Percentiles rank a stretch among this genome's conserved stretches.
Conservation (phyloP, 257 asterid species). For the Linderniella brevidens region DNA sequence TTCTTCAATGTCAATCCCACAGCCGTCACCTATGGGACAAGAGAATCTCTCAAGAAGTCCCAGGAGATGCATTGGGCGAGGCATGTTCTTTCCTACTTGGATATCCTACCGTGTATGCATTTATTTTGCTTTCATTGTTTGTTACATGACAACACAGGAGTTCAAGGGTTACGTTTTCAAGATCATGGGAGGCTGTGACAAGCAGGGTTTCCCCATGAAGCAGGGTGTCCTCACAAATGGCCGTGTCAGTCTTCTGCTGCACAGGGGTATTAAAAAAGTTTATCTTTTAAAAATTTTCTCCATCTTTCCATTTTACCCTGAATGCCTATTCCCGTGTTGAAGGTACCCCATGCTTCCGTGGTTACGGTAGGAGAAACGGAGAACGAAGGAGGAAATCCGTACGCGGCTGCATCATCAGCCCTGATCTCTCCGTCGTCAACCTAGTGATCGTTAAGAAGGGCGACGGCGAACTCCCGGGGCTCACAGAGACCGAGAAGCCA, state of each 20-base stretch:
- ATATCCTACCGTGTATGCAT: neutral
- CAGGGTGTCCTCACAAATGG: conserved; percentile 52
- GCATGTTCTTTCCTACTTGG: conserved; percentile 9
- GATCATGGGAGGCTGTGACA: conserved; percentile 53
- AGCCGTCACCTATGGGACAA: conserved; percentile 32
- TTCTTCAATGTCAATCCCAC: conserved; percentile 7
- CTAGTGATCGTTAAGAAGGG: conserved; percentile 76
- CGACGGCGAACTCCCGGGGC: conserved; percentile 56
- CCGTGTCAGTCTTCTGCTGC: conserved; percentile 27
- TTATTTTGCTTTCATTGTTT: neutral
- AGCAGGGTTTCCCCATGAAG: conserved; percentile 51
- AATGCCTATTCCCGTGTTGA: no score
- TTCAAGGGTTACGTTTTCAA: conserved; percentile 43
- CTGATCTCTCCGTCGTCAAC: conserved; percentile 52
- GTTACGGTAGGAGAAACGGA: conserved; percentile 55
- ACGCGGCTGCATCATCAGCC: conserved; percentile 74
- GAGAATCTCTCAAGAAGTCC: conserved; percentile 44
- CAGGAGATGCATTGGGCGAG: conserved; percentile 39
- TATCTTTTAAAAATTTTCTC: conserved; percentile 2
- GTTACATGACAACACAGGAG: conserved; percentile 18
- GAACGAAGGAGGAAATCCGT: conserved; percentile 80
- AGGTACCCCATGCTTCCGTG: conserved; percentile 77
- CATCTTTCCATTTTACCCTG: no score
- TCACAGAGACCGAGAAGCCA: conserved; percentile 63
- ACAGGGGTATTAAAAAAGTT: conserved; percentile 17